A percentile compares a stretch with the other conserved stretches of the same genome.
Evolutionary conservation across 345 rosid genomes (phyloP).

Genomic region (Boechera stricta): DNA sequence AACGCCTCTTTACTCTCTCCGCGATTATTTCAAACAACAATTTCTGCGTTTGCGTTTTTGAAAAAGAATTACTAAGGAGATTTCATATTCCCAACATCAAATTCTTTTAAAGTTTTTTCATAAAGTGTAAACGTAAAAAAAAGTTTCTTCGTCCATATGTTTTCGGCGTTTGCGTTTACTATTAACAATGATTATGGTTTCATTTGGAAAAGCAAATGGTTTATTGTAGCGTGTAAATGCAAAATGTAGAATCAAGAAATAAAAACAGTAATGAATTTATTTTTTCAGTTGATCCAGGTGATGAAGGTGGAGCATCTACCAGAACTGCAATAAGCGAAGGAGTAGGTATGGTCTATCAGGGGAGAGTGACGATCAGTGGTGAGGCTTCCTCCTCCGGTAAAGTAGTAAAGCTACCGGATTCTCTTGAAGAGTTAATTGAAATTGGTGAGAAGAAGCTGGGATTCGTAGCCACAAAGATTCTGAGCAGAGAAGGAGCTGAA

Average conservation of each 20-base stretch:
- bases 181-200: no score
- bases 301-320: conserved; percentile 30
- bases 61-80: neutral
- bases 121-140: neutral
- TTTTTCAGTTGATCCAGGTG: conserved; percentile 16
- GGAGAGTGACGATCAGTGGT: conserved; percentile 70
- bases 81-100: neutral
- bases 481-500: conserved; percentile 67
- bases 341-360: conserved; percentile 26
- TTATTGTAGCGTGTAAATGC: no score
- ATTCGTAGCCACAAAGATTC: conserved; percentile 53
- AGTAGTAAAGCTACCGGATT: conserved; percentile 62
- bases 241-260: neutral
- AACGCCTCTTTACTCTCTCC: conserved; percentile 19
- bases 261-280: neutral
- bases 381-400: conserved; percentile 54
- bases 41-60: neutral
- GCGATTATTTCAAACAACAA: neutral
- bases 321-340: conserved; percentile 7
- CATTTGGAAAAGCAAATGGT: no score
- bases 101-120: neutral
- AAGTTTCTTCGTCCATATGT: neutral
- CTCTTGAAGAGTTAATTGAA: conserved; percentile 62
- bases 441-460: conserved; percentile 63
- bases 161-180: neutral